These are phyloP conservation scores for Diutina mesorugosa DNA, from an alignment of 1,139 yeast species.

Conservation along the genomic window DNA sequence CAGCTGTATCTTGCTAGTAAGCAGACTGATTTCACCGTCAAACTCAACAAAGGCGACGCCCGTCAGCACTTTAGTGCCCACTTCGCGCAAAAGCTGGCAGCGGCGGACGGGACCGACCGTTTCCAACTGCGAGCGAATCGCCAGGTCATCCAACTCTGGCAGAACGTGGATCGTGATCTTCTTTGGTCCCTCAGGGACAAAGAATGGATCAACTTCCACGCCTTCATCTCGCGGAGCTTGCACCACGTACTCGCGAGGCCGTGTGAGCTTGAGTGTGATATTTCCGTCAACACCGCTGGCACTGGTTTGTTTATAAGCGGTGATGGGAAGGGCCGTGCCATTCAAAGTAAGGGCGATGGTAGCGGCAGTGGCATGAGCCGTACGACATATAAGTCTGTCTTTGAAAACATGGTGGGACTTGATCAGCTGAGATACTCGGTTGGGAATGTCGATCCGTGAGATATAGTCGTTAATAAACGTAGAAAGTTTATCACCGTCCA, in stretches of 20 bases:
- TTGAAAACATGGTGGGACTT: conserved; percentile 20
- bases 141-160: conserved; percentile 12
- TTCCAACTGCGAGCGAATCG: conserved; percentile 10
- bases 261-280: conserved; percentile 18
- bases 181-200: conserved; percentile 22
- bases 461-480: conserved; percentile 31
- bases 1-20: conserved; percentile 8
- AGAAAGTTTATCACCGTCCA: conserved; percentile 27
- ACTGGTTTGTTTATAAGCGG: neutral
- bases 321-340: conserved; percentile 17
- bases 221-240: conserved; percentile 13
- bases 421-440: conserved; percentile 17
- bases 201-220: conserved; percentile 11
- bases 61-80: conserved; percentile 22
- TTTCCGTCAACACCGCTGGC: neutral
- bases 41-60: conserved; percentile 32
- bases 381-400: conserved; percentile 25
- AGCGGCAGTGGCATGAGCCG: conserved; percentile 46
- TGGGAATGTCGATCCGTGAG: conserved; percentile 20
- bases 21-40: conserved; percentile 10
- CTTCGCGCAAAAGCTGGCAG: conserved; percentile 22
- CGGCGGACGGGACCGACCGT: conserved; percentile 15
- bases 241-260: conserved; percentile 58
- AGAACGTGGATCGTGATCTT: conserved; percentile 20
- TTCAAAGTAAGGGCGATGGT: conserved; percentile 42